Base-by-base conservation (phyloP, 305 asterid species). In the Fraxinus sp. region DNA sequence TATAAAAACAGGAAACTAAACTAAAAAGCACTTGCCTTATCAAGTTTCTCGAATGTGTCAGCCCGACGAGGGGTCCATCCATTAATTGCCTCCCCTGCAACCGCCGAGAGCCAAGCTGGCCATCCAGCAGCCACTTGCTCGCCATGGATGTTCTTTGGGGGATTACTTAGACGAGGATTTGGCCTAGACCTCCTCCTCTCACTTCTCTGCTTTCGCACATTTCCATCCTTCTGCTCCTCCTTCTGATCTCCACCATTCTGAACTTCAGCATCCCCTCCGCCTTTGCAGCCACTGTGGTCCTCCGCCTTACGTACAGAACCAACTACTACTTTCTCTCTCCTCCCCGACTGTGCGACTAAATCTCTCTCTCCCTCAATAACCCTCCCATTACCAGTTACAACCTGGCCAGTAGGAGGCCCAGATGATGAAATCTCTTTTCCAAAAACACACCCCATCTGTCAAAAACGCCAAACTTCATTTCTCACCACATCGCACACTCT, bases 51-150 rank as follows among this genome's bases (percentile, higher is more conserved):
- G 59, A 91, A 95, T 10, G 96, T 84, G 88, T 95, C 98, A 4
- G 98, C 98, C 52, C 97, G 90, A 9, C 97, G 95, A 28, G 98
- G 98, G 5, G 87, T 92, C 98, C 94, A 95, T 7, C 98, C 98
- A 33, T 91, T 92, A 86, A 95, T 92, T 1, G 98, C 97, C 90
- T 95, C 97, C 3, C 97, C 98, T 5, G 97, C 98, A 66, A 95
- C 98, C 8, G 92, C 95, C 11, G 96, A 90, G 62, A 95, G 94
- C 98, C 98, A 94, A 4, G 97, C 81, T 1, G 98, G 98, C 98
- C 98, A 94, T 57, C 98, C 98, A 9, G 98, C 98, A 59, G 97
- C 97, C 59, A 95, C 96, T 86, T 95, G 98, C 91, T 95, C 98
- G 13, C 98, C 98, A 10, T 91, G 97, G 84, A 93, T 82, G 83